A percentile compares a stretch with the other conserved stretches of the same genome.
Conservation (phyloP, 257 asterid genomes). For the Solanum microdontum region DNA sequence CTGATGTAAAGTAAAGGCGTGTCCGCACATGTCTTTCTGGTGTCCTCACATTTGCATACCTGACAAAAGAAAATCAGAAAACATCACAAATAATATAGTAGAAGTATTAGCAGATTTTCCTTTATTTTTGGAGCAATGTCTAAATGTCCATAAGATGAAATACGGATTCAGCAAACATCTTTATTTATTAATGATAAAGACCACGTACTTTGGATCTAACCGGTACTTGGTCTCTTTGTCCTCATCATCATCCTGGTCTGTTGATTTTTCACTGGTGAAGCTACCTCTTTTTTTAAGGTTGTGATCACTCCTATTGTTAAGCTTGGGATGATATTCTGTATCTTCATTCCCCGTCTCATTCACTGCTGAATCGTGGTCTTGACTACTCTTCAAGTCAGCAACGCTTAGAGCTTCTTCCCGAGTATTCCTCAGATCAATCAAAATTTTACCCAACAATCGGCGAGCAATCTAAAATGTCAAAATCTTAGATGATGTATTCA, state of each 20-base stretch:
- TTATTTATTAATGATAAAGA: background rate
- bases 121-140: background rate
- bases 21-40: slow-evolving; percentile 93
- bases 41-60: slow-evolving; percentile 82
- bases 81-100: background rate
- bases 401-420: slow-evolving; percentile 82
- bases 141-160: background rate
- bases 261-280: slow-evolving; percentile 67
- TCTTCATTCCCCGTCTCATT: background rate
- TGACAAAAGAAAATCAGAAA: slow-evolving; percentile 9
- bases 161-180: background rate
- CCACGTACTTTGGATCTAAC: slow-evolving; percentile 69
- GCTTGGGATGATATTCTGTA: slow-evolving; percentile 15
- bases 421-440: slow-evolving; percentile 81
- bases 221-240: slow-evolving; percentile 89
- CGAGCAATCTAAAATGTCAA: slow-evolving; percentile 57
- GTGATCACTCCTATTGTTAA: slow-evolving; percentile 30
- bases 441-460: slow-evolving; percentile 76
- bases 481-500: slow-evolving; percentile 1
- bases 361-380: slow-evolving; percentile 31
- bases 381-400: slow-evolving; percentile 64
- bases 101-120: background rate
- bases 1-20: slow-evolving; percentile 88
- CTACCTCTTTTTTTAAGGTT: slow-evolving; percentile 55
- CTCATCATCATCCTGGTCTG: slow-evolving; percentile 78